Evolutionary conservation across 176 grass and related monocot species (phyloP).

Genomic region (Secale cereale): DNA sequence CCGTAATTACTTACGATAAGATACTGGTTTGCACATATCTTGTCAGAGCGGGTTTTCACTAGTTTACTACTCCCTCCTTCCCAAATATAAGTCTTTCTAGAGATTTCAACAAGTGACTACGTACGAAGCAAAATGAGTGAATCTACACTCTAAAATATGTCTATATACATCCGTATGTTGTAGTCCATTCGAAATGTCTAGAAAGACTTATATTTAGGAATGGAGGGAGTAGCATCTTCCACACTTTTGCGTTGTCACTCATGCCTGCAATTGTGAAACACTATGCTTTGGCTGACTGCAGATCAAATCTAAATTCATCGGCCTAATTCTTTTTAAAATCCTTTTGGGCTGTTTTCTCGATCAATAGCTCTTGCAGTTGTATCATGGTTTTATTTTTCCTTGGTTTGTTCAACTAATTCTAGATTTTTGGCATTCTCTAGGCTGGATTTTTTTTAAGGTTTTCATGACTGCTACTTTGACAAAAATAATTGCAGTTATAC

Average conservation of each 20-base stretch:
- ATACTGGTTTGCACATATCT: neutral
- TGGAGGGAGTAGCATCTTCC: too few relatives aligned
- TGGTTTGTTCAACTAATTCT: neutral
- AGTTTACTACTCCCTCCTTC: too few relatives aligned
- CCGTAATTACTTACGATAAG: neutral
- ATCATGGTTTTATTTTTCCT: neutral
- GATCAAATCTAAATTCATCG: neutral
- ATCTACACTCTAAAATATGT: too few relatives aligned
- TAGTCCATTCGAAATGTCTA: too few relatives aligned
- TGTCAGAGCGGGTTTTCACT: neutral
- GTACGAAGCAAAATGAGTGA: too few relatives aligned
- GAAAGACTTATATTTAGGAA: too few relatives aligned
- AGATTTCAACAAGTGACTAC: too few relatives aligned
- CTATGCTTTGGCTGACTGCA: neutral
- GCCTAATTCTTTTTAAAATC: neutral
- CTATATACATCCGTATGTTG: too few relatives aligned
- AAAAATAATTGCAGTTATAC: conserved; percentile 68
- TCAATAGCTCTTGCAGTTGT: neutral
- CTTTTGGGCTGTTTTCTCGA: neutral
- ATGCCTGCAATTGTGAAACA: neutral
- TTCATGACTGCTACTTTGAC: conserved; percentile 17
- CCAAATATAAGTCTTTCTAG: too few relatives aligned
- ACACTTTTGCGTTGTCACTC: neutral
- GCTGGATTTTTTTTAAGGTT: neutral
- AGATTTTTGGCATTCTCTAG: neutral